Base-by-base conservation (phyloP, 2,329 filamentous ascomycete species). In the Xylariaceae sp. region DNA sequence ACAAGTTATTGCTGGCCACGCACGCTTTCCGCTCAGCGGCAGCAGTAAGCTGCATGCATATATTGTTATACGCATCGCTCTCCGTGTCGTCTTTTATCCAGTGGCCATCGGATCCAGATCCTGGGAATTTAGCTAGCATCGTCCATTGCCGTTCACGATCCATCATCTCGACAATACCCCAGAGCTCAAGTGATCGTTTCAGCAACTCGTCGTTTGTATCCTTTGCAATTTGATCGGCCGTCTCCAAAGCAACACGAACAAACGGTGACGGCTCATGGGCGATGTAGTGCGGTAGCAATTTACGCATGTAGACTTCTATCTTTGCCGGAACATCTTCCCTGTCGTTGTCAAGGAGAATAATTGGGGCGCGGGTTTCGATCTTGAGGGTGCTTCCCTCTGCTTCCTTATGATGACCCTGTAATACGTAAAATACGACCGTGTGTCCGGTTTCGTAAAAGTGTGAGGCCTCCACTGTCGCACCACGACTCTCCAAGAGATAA, bases 91-190 rank as follows among this genome's bases (percentile, higher is more conserved):
- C 79, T 40, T 76, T 77, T 55, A 84, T 79, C 60, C 71, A 72
- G 12, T 74, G 71, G 11, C 72, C 70, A 19, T 74, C 68, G 35
- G 73, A 68, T 4, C 70, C 72, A 11, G 74, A 68, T 0, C 70
- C 68, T 9, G 72, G 71, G 4, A 74, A 73, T 58, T 76, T 77
- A 54, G 79, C 76, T 3, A 76, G 66, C 59, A 84, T 80, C 35
- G 72, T 75, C 83, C 83, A 86, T 58, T 81, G 77, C 3, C 81
- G 74, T 65, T 86, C 83, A 47, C 81, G 77, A 65, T 86, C 83
- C 55, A 86, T 80, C 45, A 84, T 81, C 65, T 86, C 83, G 3
- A 86, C 81, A 4, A 84, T 73, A 0, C 80, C 80, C 83, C 83
- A 86, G 2, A 86, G 73, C 65, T 86, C 82, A 3, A 86, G 73